Evolutionary conservation across 106 monocot genomes (phyloP).

Genomic region (Apostasia ramifera): DNA sequence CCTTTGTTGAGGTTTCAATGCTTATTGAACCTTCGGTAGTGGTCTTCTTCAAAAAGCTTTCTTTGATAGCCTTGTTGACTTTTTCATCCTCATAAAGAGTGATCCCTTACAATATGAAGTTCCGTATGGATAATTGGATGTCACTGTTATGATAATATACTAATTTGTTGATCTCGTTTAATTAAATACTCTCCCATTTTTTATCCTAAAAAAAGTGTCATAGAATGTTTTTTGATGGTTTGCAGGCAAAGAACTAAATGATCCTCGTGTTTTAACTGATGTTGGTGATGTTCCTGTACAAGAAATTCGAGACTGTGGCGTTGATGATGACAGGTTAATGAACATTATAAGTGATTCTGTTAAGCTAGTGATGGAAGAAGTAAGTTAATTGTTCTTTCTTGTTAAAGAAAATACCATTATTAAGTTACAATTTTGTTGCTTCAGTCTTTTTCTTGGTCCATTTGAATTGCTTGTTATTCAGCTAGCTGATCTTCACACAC

Average conservation of each 20-base stretch:
- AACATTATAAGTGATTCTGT: conserved; percentile 81
- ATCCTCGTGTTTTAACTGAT: conserved; percentile 94
- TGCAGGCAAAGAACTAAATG: conserved; percentile 89
- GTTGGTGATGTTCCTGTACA: conserved; percentile 97
- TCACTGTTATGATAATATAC: too few species aligned
- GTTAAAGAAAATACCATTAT: neutral
- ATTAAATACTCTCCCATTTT: too few species aligned
- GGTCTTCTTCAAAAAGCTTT: too few species aligned
- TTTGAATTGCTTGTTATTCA: neutral
- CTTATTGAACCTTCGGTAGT: too few species aligned
- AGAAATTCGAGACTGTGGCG: conserved; percentile 88
- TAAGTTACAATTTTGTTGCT: neutral
- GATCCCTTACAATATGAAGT: too few species aligned
- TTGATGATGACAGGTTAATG: conserved; percentile 91
- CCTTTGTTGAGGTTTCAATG: too few species aligned
- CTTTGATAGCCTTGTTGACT: too few species aligned
- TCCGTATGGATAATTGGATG: too few species aligned
- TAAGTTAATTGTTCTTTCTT: conserved; percentile 19
- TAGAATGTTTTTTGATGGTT: neutral
- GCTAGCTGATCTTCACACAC: neutral
- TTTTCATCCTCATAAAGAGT: too few species aligned
- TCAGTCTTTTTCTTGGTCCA: neutral
- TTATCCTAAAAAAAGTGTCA: too few species aligned
- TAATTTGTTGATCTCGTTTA: too few species aligned
- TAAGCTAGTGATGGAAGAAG: conserved; percentile 97